Evolutionary conservation across 768 basidiomycete genomes (phyloP).

Genomic region (Lentinula detonsa): DNA sequence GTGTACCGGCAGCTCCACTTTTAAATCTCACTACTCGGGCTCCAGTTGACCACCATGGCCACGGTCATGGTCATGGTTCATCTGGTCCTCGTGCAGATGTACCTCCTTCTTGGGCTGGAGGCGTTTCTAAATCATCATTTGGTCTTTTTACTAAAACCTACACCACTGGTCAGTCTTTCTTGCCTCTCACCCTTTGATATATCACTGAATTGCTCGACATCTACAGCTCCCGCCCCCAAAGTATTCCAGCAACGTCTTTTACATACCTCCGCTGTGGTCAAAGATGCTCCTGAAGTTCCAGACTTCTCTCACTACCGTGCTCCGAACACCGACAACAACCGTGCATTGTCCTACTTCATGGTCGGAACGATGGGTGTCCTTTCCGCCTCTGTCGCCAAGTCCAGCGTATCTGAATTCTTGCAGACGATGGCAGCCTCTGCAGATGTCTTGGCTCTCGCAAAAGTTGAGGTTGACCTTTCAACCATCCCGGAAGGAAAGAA

Average conservation of each 20-base stretch:
- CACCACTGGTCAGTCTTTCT: conserved; percentile 42
- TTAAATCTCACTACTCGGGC: conserved; percentile 71
- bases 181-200: neutral
- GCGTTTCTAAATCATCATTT: conserved; percentile 40
- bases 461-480: conserved; percentile 90
- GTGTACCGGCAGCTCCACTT: conserved; percentile 70
- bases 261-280: conserved; percentile 66
- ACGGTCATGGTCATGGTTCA: conserved; percentile 51
- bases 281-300: conserved; percentile 78
- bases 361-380: conserved; percentile 89
- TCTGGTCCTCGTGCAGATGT: conserved; percentile 53
- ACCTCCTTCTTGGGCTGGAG: conserved; percentile 59
- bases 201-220: neutral
- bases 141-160: conserved; percentile 64
- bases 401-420: conserved; percentile 88
- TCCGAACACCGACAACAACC: conserved; percentile 57
- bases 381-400: conserved; percentile 92
- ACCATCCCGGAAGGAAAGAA: conserved; percentile 97
- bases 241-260: conserved; percentile 64
- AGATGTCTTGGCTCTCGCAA: conserved; percentile 95
- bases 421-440: conserved; percentile 96
- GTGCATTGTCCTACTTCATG: conserved; percentile 84
- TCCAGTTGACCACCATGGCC: conserved; percentile 50
- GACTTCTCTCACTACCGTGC: conserved; percentile 83
- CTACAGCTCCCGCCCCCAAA: conserved; percentile 45